Conservation (phyloP, 176 grass and related monocot species). For the Pontederia paniculata region DNA sequence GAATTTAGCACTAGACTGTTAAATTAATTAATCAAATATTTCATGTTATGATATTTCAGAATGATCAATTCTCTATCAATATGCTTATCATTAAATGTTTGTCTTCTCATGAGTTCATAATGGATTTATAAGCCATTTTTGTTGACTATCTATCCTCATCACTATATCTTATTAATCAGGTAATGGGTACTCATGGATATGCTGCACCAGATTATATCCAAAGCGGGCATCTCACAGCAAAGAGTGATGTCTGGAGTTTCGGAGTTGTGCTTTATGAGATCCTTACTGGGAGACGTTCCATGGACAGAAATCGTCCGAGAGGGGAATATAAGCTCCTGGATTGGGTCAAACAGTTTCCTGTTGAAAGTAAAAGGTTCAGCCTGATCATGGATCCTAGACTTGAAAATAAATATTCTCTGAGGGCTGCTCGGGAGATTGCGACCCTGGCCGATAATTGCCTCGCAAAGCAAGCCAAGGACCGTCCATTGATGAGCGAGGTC, state of each 20-base stretch:
- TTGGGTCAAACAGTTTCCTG: slow-evolving; percentile 43
- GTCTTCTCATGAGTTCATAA: too few species aligned
- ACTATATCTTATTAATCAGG: slow-evolving; percentile 17
- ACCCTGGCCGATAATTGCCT: slow-evolving; percentile 40
- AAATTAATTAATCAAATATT: too few species aligned
- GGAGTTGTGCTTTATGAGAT: slow-evolving; percentile 64
- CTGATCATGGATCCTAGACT: slow-evolving; percentile 52
- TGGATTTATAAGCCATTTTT: too few species aligned
- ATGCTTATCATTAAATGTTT: too few species aligned
- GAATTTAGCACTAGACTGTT: too few species aligned
- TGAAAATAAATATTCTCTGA: slow-evolving; percentile 33
- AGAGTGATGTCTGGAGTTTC: slow-evolving; percentile 65
- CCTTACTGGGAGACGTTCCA: slow-evolving; percentile 34
- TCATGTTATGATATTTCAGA: too few species aligned
- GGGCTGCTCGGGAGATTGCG: slow-evolving; percentile 32
- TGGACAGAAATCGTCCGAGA: slow-evolving; percentile 30
- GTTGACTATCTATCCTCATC: too few species aligned
- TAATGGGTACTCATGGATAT: slow-evolving; percentile 62
- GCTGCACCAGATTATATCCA: slow-evolving; percentile 57
- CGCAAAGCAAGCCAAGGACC: slow-evolving; percentile 36
- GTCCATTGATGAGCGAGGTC: slow-evolving; percentile 47
- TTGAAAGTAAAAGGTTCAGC: slow-evolving; percentile 17
- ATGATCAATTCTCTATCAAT: too few species aligned
- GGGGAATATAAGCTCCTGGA: slow-evolving; percentile 54
- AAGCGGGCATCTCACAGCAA: slow-evolving; percentile 51